A percentile compares a stretch with the other conserved stretches of the same genome.
Conservation (phyloP, 768 basidiomycete genomes). For the Rhodotorula kratochvilovae region DNA sequence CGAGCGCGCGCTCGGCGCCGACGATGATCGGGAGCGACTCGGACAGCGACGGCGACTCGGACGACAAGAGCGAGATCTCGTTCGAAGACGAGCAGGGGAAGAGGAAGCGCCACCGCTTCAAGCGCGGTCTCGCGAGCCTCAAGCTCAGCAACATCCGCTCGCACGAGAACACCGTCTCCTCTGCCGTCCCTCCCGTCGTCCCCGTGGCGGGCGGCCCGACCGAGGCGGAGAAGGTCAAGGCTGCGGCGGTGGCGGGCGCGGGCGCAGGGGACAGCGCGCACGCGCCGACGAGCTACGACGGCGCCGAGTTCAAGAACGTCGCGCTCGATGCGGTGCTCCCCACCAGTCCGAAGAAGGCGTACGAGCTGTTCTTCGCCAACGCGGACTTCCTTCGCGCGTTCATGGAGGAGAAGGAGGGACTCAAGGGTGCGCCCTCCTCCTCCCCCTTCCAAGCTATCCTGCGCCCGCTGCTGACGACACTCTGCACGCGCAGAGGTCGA, state of each 20-base stretch:
- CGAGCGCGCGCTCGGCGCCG: background rate
- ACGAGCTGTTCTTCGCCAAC: conserved; percentile 87
- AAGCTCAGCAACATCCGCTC: background rate
- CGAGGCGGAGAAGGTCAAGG: conserved; percentile 36
- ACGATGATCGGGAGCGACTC: background rate
- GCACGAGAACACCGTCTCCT: background rate
- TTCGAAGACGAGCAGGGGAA: conserved; percentile 33
- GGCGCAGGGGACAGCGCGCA: conserved; percentile 10
- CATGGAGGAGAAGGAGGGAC: conserved; percentile 73
- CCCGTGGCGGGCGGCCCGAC: conserved; percentile 17
- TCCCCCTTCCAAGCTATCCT: no score
- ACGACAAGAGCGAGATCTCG: conserved; percentile 28
- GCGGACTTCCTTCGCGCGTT: conserved; percentile 84
- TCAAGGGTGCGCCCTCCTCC: conserved; percentile 44
- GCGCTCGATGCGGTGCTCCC: conserved; percentile 49
- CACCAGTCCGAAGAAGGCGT: conserved; percentile 84
- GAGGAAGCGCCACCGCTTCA: conserved; percentile 33
- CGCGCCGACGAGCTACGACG: conserved; percentile 24
- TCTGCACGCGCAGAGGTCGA: conserved; percentile 65
- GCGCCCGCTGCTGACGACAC: background rate
- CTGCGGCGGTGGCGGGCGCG: background rate
- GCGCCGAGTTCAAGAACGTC: conserved; percentile 30
- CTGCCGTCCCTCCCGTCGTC: background rate
- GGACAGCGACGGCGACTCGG: conserved; percentile 4
- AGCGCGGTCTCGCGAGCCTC: background rate